Conservation (phyloP, 306 rosid species). For the Vigna unguiculata region DNA sequence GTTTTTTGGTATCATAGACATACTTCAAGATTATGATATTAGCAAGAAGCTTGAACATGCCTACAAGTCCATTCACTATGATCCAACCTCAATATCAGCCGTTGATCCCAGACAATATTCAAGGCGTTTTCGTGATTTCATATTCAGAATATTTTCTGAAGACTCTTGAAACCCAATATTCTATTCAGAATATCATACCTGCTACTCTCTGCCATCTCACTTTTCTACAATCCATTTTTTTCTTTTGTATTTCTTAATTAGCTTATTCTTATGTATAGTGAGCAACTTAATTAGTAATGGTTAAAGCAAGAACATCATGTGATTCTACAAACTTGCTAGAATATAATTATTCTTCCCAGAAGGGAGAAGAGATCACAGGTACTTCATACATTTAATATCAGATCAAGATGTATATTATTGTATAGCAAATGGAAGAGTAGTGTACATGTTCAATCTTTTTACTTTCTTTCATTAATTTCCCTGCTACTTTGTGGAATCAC, state of each 20-base stretch:
- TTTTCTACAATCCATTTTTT: constrained; percentile 2
- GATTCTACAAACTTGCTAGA: constrained; percentile 24
- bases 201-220: not conserved
- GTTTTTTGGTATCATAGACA: constrained; percentile 84
- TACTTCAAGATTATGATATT: constrained; percentile 88
- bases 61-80: constrained; percentile 85
- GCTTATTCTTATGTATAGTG: constrained; percentile 28
- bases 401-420: constrained; percentile 39
- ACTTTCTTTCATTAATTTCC: not conserved
- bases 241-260: constrained; percentile 25
- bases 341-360: constrained; percentile 9
- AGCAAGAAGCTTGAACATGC: constrained; percentile 94
- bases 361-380: not conserved
- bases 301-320: constrained; percentile 14
- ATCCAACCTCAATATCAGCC: constrained; percentile 82
- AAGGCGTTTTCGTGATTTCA: constrained; percentile 88
- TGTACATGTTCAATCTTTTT: constrained; percentile 8
- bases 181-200: not conserved
- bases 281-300: constrained; percentile 4
- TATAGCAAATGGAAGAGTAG: constrained; percentile 40
- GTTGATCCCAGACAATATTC: constrained; percentile 95
- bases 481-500: not conserved
- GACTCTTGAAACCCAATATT: constrained; percentile 47
- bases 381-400: constrained; percentile 29
- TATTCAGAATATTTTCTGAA: constrained; percentile 68